Base-by-base conservation (phyloP, 331 rosid genomes). In the Pyracantha coccinea region DNA sequence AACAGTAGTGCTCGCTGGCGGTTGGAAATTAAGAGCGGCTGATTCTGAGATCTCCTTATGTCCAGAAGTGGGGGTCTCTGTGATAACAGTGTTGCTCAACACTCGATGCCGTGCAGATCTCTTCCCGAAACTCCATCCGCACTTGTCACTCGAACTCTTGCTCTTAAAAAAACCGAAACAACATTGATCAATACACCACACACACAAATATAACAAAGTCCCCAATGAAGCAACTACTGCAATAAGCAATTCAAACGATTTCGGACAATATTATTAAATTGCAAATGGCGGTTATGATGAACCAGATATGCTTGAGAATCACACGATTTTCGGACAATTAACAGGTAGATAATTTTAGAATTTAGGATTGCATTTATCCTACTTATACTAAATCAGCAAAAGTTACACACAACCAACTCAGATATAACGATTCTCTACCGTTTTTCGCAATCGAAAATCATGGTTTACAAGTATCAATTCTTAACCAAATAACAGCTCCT, bases 91-190 rank as follows among this genome's bases (percentile, higher is more conserved):
- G 87, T 90, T 92, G 89, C 99, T 95, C 33, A 95, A 96, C 75
- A 95, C 97, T 58, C 97, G 90, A 72, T 92, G 97, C 76, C 89
- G 83, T 6, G 83, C 86, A 68, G 99, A 86, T 75, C 86, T 92
- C 88, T 95, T 95, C 27, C 96, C 88, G 68, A 95, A 95, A 85
- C 97, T 95, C 99, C 99, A 95, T 31, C 99, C 88, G 8, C 93
- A 87, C 81, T 95, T 95, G 72, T 95, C 99, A 71, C 78, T 82
- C 31, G 97, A 74, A 69, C 83, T 91, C 87, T 89, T 95, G 67
- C 78, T 71, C 97, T 95, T 78, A 14, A 83, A 76, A 15, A 17
- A 68, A 74, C 29, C 50, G 8, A 32, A 50, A 67, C 44, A 63
- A 21, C 27, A 59, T 27, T 24, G 15, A 73, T 70, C 23, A 83